Conservation (phyloP, 2,329 filamentous ascomycete species). For the Phialemoniopsis sp. region DNA sequence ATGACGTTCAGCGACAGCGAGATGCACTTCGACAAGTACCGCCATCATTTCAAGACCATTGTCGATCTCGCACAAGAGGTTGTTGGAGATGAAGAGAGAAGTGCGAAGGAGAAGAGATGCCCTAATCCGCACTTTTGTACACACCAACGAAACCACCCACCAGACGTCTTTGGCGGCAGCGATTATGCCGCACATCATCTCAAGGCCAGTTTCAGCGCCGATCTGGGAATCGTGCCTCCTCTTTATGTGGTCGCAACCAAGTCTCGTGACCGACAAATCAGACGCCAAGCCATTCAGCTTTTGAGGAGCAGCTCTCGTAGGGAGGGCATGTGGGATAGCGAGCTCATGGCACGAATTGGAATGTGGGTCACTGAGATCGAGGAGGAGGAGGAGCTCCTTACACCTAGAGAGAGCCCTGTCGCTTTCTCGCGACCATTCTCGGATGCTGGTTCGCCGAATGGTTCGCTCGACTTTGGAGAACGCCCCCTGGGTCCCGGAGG, state of each 20-base stretch:
- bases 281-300: slow-evolving; percentile 58
- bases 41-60: slow-evolving; percentile 47
- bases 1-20: slow-evolving; percentile 59
- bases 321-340: slow-evolving; percentile 68
- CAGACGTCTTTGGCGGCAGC: slow-evolving; percentile 33
- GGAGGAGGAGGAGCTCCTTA: slow-evolving; percentile 34
- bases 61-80: slow-evolving; percentile 55
- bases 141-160: slow-evolving; percentile 28
- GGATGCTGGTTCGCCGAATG: slow-evolving; percentile 9
- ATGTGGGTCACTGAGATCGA: slow-evolving; percentile 53
- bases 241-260: slow-evolving; percentile 65
- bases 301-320: slow-evolving; percentile 55
- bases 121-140: slow-evolving; percentile 37
- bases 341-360: slow-evolving; percentile 50
- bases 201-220: slow-evolving; percentile 59
- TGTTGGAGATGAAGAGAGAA: slow-evolving; percentile 51
- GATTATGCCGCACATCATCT: slow-evolving; percentile 44
- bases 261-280: slow-evolving; percentile 52
- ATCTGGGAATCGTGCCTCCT: slow-evolving; percentile 60
- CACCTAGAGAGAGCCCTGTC: slow-evolving; percentile 18
- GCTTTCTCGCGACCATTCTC: slow-evolving; percentile 10
- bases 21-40: slow-evolving; percentile 52
- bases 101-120: slow-evolving; percentile 41
- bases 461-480: slow-evolving; percentile 27
- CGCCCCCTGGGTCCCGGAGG: slow-evolving; percentile 35